Evolutionary conservation across 768 basidiomycete species (phyloP), one percentile per base, ranked within the genome.

Genomic region (Tricholoma terreum): DNA sequence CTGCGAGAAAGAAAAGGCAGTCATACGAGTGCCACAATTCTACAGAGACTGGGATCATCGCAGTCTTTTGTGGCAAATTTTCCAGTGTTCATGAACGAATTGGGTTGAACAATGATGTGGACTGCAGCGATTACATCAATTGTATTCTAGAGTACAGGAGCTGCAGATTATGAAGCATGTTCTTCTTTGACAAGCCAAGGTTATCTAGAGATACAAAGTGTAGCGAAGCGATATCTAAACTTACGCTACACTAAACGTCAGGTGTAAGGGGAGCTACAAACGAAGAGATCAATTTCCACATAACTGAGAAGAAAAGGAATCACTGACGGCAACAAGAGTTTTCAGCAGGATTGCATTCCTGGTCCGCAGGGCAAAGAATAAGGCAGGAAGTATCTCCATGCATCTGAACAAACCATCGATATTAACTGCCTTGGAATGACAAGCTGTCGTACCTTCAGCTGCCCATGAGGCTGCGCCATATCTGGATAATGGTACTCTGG

Each of bases 291-390:
- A 48, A 11, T 63, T 51, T 38, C 35, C 21, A 30, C 3, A 19
- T n/a, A 8, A 10, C 27, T 31, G 35, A 52, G 14, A 61, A 58
- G 42, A 21, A n/a, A 19, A 46, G 9, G 54, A 22, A 50, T 15
- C 38, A 82, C 89, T 75, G 69, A 91, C 89, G 90, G 68, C 90
- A 92, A 68, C 90, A 92, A 1, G 88, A 83, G 59, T 90, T 85
- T 65, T 90, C 85, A 27, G 70, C 68, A 12, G 85, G 84, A 63
- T 86, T 75, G 63, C 91, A 92, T 34, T 78, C 80, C 56, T 80
- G 80, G 66, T 89, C 88, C 9, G 81, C 67, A 6, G 89, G 89
- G 63, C 90, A 92, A 17, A 83, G 63, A 58, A 92, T 85, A 55
- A 92, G 77, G 69, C 90, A 92, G 12, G 80, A 80, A 4, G 83